Conservation (phyloP, 371 early-diverging fungal genomes). For the Dinochytrium kinnereticum region DNA sequence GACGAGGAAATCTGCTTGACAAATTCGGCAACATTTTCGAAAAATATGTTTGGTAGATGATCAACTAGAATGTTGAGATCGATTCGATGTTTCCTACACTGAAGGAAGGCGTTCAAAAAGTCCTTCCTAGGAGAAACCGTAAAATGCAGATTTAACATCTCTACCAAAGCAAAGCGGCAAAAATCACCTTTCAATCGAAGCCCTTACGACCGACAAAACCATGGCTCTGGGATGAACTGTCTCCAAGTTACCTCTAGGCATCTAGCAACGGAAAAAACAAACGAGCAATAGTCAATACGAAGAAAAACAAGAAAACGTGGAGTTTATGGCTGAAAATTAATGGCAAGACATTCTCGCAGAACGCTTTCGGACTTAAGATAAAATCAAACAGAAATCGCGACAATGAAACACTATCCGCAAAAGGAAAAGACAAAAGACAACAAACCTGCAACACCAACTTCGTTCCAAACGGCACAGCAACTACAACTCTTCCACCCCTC, state of each 20-base stretch:
- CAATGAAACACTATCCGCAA: neutral
- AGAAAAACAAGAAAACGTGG: no score
- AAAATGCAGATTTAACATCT: no score
- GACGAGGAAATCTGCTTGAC: constrained; percentile 78
- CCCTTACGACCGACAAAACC: constrained; percentile 81
- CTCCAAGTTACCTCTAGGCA: constrained; percentile 97
- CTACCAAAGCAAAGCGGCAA: no score
- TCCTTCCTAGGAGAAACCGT: constrained; percentile 53
- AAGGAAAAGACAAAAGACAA: neutral
- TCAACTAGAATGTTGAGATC: constrained; percentile 91
- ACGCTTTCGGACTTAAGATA: no score
- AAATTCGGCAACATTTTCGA: constrained; percentile 69
- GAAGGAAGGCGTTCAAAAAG: constrained; percentile 80
- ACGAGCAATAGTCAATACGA: neutral
- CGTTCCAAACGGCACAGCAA: constrained; percentile 73
- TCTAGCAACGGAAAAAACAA: constrained; percentile 40
- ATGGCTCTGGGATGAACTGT: constrained; percentile 93
- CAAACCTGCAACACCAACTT: constrained; percentile 76
- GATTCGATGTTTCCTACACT: constrained; percentile 89
- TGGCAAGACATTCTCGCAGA: constrained; percentile 11
- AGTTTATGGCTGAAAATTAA: neutral
- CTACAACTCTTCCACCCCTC: constrained; percentile 85
- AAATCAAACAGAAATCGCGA: no score
- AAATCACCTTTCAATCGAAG: constrained; percentile 61
- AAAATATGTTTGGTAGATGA: constrained; percentile 72